Evolutionary conservation across 768 basidiomycete genomes (phyloP), one percentile per base, ranked within the genome.

Genomic region (Lentinula aciculospora): DNA sequence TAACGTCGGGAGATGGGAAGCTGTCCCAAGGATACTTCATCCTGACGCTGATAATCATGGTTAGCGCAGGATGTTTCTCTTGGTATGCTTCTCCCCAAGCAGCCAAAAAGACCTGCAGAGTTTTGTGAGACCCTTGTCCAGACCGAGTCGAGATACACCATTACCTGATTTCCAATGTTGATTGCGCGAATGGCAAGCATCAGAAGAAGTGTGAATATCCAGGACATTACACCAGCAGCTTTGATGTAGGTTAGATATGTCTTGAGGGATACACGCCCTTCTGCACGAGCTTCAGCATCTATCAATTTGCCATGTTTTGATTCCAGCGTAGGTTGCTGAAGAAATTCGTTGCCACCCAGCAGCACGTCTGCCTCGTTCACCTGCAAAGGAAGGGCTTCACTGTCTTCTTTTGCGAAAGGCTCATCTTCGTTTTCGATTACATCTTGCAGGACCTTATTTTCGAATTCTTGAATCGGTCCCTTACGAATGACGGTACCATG

Each of bases 71-170:
- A 63, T 64, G 64, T 12, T 68, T 64, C 46, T 70, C 61, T 66
- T 79, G 69, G 60, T 87, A 88, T 12, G 86, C 85, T 65, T 86
- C 84, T 9, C 85, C 82, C 86, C 86, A 89, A 36, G 72, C 74
- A 4, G 86, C 83, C 19, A 89, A 72, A 66, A 84, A 89, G 23
- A 87, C 73, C 84, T 88, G 19, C n/a, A n/a, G 46, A 25, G 9
- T 36, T 6, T 51, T 28, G 50, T 51, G 47, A 55, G 39, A 62
- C 44, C 19, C n/a, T 7, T n/a, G 19, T 23, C 15, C 19, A n/a
- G 25, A 19, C 29, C 31, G 13, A 48, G 17, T 1, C 6, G 47
- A 34, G 55, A 32, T 19, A 19, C 46, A 28, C 37, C 32, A 25
- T 60, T 62, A 84, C 85, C 73, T 86, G 85, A 66, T 81, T 82